These are phyloP conservation scores for Lentinula raphanica DNA, from an alignment of 768 basidiomycete genomes.

Conservation along the genomic window DNA sequence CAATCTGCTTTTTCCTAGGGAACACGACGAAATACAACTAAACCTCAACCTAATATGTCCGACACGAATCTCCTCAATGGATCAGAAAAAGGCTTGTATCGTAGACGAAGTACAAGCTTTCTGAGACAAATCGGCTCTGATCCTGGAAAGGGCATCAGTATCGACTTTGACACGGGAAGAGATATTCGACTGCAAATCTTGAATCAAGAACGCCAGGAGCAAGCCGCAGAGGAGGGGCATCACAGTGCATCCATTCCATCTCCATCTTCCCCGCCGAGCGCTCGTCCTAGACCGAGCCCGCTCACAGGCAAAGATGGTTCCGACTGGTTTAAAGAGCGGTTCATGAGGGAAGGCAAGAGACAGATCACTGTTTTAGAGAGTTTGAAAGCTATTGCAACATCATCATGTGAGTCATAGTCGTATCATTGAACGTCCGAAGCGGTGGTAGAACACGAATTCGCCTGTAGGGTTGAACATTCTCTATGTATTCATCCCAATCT, in stretches of 20 bases:
- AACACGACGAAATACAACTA: too few species aligned
- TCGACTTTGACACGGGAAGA: not conserved
- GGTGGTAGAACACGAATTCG: not conserved
- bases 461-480: slow-evolving; percentile 53
- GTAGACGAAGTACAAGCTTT: not conserved
- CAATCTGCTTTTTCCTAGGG: too few species aligned
- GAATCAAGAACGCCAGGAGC: not conserved
- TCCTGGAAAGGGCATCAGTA: not conserved
- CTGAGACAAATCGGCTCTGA: not conserved
- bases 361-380: slow-evolving; percentile 40
- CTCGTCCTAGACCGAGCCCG: not conserved
- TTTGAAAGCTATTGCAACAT: slow-evolving; percentile 37
- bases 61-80: not conserved
- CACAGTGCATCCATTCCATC: not conserved
- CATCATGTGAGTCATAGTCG: slow-evolving; percentile 27
- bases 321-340: not conserved
- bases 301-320: not conserved
- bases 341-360: slow-evolving; percentile 31
- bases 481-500: slow-evolving; percentile 54
- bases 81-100: not conserved
- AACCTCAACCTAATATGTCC: not conserved
- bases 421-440: not conserved
- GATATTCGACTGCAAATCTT: not conserved
- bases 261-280: not conserved
- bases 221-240: not conserved